Percentiles rank a stretch among this genome's conserved stretches.
These are phyloP conservation scores for Coniferiporia sulphurascens DNA, from an alignment of 1,284 basidiomycete genomes.

Conservation along the genomic window DNA sequence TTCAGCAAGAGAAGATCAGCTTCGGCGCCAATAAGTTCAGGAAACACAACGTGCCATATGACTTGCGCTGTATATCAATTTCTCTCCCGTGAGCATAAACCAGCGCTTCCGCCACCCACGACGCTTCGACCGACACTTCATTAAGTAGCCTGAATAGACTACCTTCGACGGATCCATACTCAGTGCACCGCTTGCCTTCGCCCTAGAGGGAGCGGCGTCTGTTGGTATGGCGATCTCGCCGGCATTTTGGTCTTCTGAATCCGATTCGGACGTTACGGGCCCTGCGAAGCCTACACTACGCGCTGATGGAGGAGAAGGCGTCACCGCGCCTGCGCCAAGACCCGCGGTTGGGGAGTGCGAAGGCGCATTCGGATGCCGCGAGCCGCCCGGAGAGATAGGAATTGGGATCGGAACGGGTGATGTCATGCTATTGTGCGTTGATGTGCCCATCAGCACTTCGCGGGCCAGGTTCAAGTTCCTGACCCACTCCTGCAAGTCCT, in stretches of 20 bases:
- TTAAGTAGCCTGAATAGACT: constrained; percentile 86
- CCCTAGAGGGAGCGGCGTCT: constrained; percentile 38
- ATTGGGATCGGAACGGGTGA: constrained; percentile 45
- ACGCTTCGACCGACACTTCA: constrained; percentile 93
- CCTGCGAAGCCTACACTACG: constrained; percentile 17
- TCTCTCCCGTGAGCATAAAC: constrained; percentile 82
- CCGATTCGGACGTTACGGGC: constrained; percentile 55
- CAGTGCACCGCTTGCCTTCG: constrained; percentile 26
- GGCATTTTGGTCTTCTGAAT: constrained; percentile 65
- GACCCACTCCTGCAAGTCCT: constrained; percentile 85
- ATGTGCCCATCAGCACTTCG: constrained; percentile 55
- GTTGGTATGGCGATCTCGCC: constrained; percentile 32
- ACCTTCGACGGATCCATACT: constrained; percentile 59
- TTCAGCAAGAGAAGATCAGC: constrained; percentile 12
- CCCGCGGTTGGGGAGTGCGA: constrained; percentile 5
- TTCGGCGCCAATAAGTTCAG: constrained; percentile 15
- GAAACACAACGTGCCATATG: constrained; percentile 72
- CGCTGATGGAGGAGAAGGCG: constrained; percentile 31
- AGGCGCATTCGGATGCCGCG: constrained; percentile 9
- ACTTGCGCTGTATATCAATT: constrained; percentile 76
- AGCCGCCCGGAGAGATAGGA: constrained; percentile 25
- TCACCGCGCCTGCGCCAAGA: constrained; percentile 11
- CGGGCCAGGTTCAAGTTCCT: constrained; percentile 75
- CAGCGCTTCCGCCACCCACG: constrained; percentile 95
- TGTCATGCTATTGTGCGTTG: constrained; percentile 49